Conservation (phyloP, 2,329 filamentous ascomycete genomes). For the Diaporthe sp. region DNA sequence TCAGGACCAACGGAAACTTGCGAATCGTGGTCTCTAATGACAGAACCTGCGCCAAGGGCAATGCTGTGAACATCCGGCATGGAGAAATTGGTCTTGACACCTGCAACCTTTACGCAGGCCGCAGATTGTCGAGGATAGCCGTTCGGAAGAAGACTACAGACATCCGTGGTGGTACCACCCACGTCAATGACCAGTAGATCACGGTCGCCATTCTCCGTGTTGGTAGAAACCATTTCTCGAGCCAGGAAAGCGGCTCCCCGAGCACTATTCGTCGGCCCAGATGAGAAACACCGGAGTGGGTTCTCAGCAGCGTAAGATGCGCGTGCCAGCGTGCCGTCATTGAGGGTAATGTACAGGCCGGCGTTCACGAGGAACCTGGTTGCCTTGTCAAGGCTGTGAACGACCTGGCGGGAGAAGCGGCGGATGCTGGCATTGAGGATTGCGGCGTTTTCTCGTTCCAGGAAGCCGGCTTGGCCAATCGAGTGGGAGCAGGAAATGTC, state of each 20-base stretch:
- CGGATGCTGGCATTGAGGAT: constrained; percentile 20
- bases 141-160: constrained; percentile 1
- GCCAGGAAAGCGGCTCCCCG: constrained; percentile 2
- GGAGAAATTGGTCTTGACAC: constrained; percentile 12
- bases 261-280: constrained; percentile 3
- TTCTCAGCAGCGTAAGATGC: constrained; percentile 16
- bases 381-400: neutral
- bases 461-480: constrained; percentile 17
- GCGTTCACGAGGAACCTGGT: constrained; percentile 9
- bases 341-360: constrained; percentile 3
- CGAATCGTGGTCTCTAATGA: neutral
- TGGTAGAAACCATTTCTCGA: neutral
- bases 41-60: neutral
- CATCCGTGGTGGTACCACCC: constrained; percentile 5
- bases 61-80: constrained; percentile 29
- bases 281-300: constrained; percentile 1
- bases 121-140: constrained; percentile 23
- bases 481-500: constrained; percentile 2
- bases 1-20: neutral
- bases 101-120: constrained; percentile 8
- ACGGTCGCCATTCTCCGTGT: neutral
- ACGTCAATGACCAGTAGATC: constrained; percentile 13
- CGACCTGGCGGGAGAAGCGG: constrained; percentile 11
- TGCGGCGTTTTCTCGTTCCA: constrained; percentile 17
- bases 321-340: constrained; percentile 18